Conservation (phyloP, 192 early-diverging fungal genomes). For the Umbelopsis sp. region DNA sequence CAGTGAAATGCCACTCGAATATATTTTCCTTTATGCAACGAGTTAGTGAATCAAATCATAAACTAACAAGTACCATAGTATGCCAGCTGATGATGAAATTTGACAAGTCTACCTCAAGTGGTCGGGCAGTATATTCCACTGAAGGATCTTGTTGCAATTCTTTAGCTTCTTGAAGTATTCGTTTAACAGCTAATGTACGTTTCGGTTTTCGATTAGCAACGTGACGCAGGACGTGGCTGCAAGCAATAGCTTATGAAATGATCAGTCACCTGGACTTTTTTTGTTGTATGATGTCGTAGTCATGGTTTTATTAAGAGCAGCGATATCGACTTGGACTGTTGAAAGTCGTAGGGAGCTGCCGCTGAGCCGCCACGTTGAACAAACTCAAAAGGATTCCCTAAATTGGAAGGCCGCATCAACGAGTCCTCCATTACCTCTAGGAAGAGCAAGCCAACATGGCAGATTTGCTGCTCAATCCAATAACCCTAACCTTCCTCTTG, state of each 20-base stretch:
- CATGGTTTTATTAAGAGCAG: neutral
- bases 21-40: conserved; percentile 73
- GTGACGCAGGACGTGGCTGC: neutral
- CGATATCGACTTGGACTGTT: neutral
- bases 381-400: neutral
- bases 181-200: conserved; percentile 68
- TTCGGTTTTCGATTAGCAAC: neutral
- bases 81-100: neutral
- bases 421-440: neutral
- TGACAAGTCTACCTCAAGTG: conserved; percentile 55
- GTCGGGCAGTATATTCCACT: conserved; percentile 74
- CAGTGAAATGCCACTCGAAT: conserved; percentile 98
- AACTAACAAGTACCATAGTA: neutral
- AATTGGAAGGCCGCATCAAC: neutral
- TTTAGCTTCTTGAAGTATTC: conserved; percentile 77
- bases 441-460: neutral
- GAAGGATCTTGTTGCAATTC: conserved; percentile 72
- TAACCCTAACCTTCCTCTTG: conserved; percentile 9
- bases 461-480: conserved; percentile 13
- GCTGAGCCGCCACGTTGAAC: conserved; percentile 3
- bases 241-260: neutral
- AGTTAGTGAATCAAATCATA: neutral
- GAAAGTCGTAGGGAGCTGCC: neutral
- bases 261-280: conserved; percentile 7
- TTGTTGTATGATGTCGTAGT: conserved; percentile 7